phyloP scores from a whole-genome alignment of 2,329 filamentous ascomycete genomes.

The Epichloe gansuensis region DNA sequence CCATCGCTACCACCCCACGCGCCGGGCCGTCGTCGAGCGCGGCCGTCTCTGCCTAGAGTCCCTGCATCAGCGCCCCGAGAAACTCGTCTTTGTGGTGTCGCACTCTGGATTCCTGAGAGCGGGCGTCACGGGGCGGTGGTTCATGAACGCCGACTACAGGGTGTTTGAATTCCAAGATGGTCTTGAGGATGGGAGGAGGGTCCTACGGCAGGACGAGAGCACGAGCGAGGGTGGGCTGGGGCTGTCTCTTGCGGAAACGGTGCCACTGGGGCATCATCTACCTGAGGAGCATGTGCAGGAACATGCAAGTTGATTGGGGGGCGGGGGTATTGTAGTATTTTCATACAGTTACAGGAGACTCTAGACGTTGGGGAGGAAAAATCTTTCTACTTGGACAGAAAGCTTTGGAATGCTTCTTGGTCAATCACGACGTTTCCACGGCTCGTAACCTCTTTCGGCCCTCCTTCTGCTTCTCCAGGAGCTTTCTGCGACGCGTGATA shows the following conservation, averaged over 20 bases:
- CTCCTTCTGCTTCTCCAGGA: conserved; percentile 94
- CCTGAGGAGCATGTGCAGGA: too few species aligned
- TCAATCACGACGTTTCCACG: conserved; percentile 90
- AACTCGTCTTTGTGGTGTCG: conserved; percentile 50
- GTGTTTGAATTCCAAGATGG: conserved; percentile 41
- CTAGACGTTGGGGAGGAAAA: background rate
- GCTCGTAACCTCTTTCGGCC: conserved; percentile 77
- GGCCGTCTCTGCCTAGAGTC: conserved; percentile 37
- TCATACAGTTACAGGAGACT: background rate
- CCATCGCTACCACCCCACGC: conserved; percentile 39
- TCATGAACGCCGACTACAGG: conserved; percentile 52
- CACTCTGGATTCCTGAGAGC: conserved; percentile 52
- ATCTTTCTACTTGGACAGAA: conserved; percentile 58
- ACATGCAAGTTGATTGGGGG: background rate
- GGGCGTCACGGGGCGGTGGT: conserved; percentile 42
- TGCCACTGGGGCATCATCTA: conserved; percentile 22
- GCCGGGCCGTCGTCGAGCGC: conserved; percentile 39
- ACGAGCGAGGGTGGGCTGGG: conserved; percentile 25
- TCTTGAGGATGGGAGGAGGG: conserved; percentile 10
- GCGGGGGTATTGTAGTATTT: background rate
- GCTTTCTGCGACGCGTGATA: conserved; percentile 66
- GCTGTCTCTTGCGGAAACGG: conserved; percentile 21
- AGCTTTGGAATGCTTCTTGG: conserved; percentile 88
- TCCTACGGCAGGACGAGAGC: conserved; percentile 33
- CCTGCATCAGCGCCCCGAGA: conserved; percentile 43